Percentiles rank a stretch among this genome's conserved stretches.
Evolutionary conservation across 345 rosid genomes (phyloP).

Genomic region (Conringia planisiliqua): DNA sequence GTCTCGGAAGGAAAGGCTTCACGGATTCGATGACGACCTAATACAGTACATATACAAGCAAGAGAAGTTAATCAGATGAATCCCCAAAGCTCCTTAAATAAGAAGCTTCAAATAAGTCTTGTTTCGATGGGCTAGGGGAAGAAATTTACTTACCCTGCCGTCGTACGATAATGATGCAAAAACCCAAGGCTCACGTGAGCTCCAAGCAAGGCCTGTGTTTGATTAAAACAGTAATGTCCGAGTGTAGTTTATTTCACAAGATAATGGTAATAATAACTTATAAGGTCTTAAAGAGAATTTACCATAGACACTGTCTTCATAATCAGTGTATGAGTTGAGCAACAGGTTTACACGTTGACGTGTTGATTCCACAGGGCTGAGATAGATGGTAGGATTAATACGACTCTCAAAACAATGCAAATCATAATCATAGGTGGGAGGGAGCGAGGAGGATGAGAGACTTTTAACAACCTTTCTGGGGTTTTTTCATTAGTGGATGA

Average conservation of each 20-base stretch:
- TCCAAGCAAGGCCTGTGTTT: conserved; percentile 82
- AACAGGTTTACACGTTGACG: conserved; percentile 39
- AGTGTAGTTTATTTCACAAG: conserved; percentile 1
- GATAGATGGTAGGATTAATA: neutral
- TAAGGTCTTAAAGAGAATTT: conserved; percentile 14
- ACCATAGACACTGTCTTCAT: conserved; percentile 91
- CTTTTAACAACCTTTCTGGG: conserved; percentile 47
- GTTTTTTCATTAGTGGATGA: conserved; percentile 40
- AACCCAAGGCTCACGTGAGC: conserved; percentile 81
- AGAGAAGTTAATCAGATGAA: neutral
- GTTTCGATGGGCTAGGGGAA: neutral
- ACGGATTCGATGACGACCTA: conserved; percentile 72
- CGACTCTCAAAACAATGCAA: conserved; percentile 12
- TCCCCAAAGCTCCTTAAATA: neutral
- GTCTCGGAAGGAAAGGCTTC: conserved; percentile 51
- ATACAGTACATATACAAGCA: conserved; percentile 1
- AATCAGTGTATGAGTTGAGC: conserved; percentile 72
- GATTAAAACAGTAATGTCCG: conserved; percentile 5
- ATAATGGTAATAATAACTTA: neutral
- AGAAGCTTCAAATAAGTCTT: neutral
- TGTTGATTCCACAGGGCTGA: conserved; percentile 44
- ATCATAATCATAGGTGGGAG: neutral
- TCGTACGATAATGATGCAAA: conserved; percentile 91
- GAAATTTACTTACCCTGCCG: conserved; percentile 66
- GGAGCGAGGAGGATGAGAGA: neutral